Evolutionary conservation across 129 eudicot species (phyloP).

Genomic region (Ambrosia artemisiifolia): DNA sequence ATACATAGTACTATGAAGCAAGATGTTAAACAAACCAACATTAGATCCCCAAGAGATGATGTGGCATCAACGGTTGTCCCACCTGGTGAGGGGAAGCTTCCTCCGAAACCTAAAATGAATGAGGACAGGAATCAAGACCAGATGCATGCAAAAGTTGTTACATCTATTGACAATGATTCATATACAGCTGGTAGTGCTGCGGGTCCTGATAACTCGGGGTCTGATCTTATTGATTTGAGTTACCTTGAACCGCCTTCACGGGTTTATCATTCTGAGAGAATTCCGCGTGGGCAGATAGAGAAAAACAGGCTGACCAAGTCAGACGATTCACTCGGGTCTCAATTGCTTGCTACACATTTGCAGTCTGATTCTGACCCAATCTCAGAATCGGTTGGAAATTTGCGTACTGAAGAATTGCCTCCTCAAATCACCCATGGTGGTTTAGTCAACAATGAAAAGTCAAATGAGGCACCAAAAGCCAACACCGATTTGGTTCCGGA

Average conservation of each 20-base stretch:
- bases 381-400: conserved; percentile 36
- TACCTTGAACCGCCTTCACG: conserved; percentile 73
- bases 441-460: background rate
- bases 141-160: conserved; percentile 35
- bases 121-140: conserved; percentile 43
- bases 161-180: conserved; percentile 37
- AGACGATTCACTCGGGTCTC: conserved; percentile 80
- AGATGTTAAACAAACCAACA: conserved; percentile 35
- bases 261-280: conserved; percentile 63
- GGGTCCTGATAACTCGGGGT: conserved; percentile 46
- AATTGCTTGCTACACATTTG: conserved; percentile 56
- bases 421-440: conserved; percentile 1
- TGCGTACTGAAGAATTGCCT: background rate
- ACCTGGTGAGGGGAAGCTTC: conserved; percentile 41
- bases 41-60: conserved; percentile 33
- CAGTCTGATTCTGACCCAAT: conserved; percentile 37
- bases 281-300: conserved; percentile 76
- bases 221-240: conserved; percentile 63
- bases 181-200: conserved; percentile 18
- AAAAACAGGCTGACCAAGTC: conserved; percentile 76
- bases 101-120: conserved; percentile 39
- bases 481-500: conserved; percentile 28
- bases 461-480: background rate
- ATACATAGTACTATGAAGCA: conserved; percentile 25
- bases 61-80: conserved; percentile 23